phyloP scores from a whole-genome alignment of 2,329 filamentous ascomycete species.

The Fusarium incarnatum region DNA sequence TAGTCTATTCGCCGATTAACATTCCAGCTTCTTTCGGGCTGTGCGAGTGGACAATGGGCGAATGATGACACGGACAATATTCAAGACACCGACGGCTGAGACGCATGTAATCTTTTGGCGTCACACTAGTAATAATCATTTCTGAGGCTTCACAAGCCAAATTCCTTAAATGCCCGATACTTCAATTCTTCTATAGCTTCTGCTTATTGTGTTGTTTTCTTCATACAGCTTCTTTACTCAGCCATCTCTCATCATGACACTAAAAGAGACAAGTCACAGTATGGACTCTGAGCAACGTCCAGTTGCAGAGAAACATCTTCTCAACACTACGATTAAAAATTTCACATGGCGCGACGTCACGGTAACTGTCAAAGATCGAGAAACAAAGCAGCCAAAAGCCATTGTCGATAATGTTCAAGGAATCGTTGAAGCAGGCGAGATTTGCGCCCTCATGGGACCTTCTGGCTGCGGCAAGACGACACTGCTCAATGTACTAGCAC shows the following conservation, averaged over 20 bases:
- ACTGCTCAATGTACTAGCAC: constrained; percentile 81
- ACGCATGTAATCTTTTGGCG: not conserved
- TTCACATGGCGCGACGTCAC: constrained; percentile 75
- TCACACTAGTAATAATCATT: not conserved
- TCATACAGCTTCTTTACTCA: not conserved
- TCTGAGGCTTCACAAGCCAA: not conserved
- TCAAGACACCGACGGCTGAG: constrained; percentile 19
- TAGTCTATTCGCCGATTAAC: not conserved
- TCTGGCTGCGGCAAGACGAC: constrained; percentile 83
- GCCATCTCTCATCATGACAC: constrained; percentile 8
- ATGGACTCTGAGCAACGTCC: constrained; percentile 45
- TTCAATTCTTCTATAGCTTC: not conserved
- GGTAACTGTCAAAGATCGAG: constrained; percentile 78
- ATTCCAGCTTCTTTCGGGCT: not conserved
- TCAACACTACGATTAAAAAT: constrained; percentile 71
- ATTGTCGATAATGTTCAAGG: constrained; percentile 74
- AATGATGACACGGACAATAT: constrained; percentile 17
- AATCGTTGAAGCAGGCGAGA: constrained; percentile 74
- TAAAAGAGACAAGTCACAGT: constrained; percentile 1
- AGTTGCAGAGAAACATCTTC: constrained; percentile 61
- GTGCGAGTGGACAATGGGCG: not conserved
- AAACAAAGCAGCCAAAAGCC: constrained; percentile 70
- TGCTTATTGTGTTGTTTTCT: no score
- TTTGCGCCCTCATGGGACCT: constrained; percentile 86
- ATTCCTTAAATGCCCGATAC: not conserved